Evolutionary conservation across 805 yeast genomes (phyloP).

Genomic region (Candida oleophila): DNA sequence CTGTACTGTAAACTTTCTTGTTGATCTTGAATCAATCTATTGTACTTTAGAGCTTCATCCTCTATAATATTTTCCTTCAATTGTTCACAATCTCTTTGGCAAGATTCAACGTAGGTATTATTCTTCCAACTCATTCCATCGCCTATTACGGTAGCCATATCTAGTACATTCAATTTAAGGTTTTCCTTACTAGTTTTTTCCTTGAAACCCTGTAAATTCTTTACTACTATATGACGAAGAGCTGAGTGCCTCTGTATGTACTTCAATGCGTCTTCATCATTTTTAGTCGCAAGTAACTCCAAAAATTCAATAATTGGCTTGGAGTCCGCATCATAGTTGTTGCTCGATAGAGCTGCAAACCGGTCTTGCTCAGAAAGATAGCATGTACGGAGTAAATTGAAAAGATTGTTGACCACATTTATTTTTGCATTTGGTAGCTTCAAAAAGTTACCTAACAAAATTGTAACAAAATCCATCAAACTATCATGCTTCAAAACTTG

Average conservation of each 20-base stretch:
- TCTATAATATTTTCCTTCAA: constrained; percentile 34
- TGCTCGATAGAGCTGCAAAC: constrained; percentile 16
- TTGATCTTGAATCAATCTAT: constrained; percentile 61
- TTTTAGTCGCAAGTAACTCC: constrained; percentile 25
- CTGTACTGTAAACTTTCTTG: constrained; percentile 57
- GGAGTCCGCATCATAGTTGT: constrained; percentile 10
- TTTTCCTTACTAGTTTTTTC: constrained; percentile 14
- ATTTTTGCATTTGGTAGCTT: neutral
- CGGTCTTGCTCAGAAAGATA: constrained; percentile 30
- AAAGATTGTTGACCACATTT: constrained; percentile 21
- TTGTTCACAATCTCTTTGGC: constrained; percentile 35
- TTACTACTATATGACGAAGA: constrained; percentile 23
- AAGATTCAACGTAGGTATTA: constrained; percentile 31
- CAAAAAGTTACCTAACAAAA: constrained; percentile 28
- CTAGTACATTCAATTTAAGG: constrained; percentile 21
- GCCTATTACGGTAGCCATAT: constrained; percentile 36
- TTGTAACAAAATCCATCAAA: constrained; percentile 30
- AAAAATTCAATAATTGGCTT: constrained; percentile 19
- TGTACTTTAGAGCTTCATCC: constrained; percentile 47
- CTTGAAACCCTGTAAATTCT: constrained; percentile 21
- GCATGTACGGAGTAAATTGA: constrained; percentile 35
- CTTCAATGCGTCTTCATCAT: constrained; percentile 37
- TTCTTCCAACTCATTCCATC: constrained; percentile 32
- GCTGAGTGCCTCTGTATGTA: constrained; percentile 29
- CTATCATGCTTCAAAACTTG: constrained; percentile 28